Conservation (phyloP, 805 yeast genomes). For the Hermanozyma aechmeae region DNA sequence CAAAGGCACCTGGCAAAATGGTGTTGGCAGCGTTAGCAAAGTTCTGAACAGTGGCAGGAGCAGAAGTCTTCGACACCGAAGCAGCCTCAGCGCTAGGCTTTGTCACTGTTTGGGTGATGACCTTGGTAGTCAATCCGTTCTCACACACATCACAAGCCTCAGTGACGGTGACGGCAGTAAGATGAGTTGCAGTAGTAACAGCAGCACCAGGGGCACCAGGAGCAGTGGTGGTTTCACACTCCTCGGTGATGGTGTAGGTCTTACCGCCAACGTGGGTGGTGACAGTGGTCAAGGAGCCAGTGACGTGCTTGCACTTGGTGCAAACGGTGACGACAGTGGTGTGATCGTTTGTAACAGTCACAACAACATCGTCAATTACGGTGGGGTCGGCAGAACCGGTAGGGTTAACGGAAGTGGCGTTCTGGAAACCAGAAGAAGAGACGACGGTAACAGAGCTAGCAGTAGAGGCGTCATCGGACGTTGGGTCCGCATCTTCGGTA, state of each 20-base stretch:
- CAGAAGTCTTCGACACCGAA: no score
- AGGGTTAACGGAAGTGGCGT: background rate
- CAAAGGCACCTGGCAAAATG: no score
- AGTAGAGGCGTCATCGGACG: background rate
- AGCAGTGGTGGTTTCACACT: slow-evolving; percentile 2
- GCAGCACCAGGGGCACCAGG: slow-evolving; percentile 1
- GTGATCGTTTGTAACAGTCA: slow-evolving; percentile 2
- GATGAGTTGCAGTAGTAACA: background rate
- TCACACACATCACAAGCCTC: background rate
- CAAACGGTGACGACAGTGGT: slow-evolving; percentile 6
- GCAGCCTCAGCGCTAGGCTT: background rate
- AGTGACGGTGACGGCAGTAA: background rate
- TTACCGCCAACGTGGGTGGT: slow-evolving; percentile 5
- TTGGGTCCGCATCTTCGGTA: background rate
- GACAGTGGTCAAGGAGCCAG: slow-evolving; percentile 5
- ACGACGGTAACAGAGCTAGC: background rate
- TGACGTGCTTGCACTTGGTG: slow-evolving; percentile 5
- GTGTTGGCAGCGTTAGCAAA: no score
- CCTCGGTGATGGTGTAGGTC: slow-evolving; percentile 4
- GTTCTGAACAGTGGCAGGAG: no score
- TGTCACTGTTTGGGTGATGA: background rate
- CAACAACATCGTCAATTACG: slow-evolving; percentile 4
- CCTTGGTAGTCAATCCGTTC: background rate
- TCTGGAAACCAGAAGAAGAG: slow-evolving; percentile 1
- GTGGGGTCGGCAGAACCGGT: background rate